Evolutionary conservation across 352 stramenopile species (phyloP).

Genomic region (Globisporangium parvum): DNA sequence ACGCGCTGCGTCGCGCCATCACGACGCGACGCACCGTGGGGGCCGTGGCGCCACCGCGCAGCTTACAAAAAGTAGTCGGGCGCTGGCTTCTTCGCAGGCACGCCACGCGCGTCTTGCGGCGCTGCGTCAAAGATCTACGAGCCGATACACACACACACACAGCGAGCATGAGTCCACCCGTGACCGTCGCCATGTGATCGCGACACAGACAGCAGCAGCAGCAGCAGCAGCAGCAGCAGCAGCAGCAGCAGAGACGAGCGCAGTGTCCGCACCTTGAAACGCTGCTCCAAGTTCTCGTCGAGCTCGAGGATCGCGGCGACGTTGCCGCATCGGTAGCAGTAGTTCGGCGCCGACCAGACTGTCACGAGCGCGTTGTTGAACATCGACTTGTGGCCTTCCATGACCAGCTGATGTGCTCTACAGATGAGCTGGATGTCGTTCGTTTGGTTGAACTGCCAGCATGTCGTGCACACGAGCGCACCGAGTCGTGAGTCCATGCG

Average conservation of each 20-base stretch:
- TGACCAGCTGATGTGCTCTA: slow-evolving; percentile 96
- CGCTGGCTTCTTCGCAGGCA: slow-evolving; percentile 97
- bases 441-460: slow-evolving; percentile 93
- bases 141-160: background rate
- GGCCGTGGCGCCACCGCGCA: background rate
- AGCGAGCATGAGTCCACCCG: slow-evolving; percentile 2
- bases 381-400: slow-evolving; percentile 92
- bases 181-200: too few relatives aligned
- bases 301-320: slow-evolving; percentile 98
- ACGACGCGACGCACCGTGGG: background rate
- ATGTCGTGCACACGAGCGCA: too few relatives aligned
- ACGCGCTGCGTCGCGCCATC: too few relatives aligned
- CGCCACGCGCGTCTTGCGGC: slow-evolving; percentile 94
- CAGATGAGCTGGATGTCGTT: slow-evolving; percentile 98
- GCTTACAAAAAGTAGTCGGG: slow-evolving; percentile 99
- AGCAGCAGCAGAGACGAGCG: background rate
- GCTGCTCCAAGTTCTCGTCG: slow-evolving; percentile 94
- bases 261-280: slow-evolving; percentile 73
- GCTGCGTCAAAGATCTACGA: slow-evolving; percentile 97
- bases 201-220: too few relatives aligned
- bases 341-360: slow-evolving; percentile 99
- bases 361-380: slow-evolving; percentile 98
- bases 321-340: slow-evolving; percentile 98
- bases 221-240: background rate
- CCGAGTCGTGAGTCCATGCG: background rate